phyloP scores from a whole-genome alignment of 768 basidiomycete species.

The Russula virescens region DNA sequence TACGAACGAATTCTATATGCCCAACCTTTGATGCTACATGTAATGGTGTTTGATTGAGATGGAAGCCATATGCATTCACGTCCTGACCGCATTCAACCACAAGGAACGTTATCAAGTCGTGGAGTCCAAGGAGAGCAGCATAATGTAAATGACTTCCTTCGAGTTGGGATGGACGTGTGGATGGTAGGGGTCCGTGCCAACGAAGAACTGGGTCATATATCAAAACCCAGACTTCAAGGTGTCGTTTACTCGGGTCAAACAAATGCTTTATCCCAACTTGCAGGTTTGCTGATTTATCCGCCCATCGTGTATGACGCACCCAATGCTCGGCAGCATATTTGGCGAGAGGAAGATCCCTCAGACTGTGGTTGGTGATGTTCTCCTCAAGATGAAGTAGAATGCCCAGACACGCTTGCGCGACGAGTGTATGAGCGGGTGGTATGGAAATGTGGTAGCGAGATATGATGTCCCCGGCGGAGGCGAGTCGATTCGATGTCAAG shows the following conservation, averaged over 20 bases:
- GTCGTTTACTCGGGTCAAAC: too few species aligned
- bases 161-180: too few species aligned
- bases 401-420: neutral
- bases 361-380: too few species aligned
- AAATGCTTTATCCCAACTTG: too few species aligned
- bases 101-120: neutral
- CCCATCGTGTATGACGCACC: too few species aligned
- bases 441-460: neutral
- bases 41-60: neutral
- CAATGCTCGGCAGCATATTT: too few species aligned
- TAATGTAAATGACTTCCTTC: neutral
- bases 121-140: neutral
- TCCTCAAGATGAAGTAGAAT: too few species aligned
- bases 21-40: neutral
- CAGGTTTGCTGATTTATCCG: too few species aligned
- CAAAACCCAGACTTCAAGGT: too few species aligned
- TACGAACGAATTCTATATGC: neutral
- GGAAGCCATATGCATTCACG: neutral
- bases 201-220: too few species aligned
- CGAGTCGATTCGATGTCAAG: neutral
- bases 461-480: neutral
- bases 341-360: too few species aligned
- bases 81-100: neutral
- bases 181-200: too few species aligned
- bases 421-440: neutral